Evolutionary conservation across 2,329 filamentous ascomycete species (phyloP).

Genomic region (Paecilomyces variotii): DNA sequence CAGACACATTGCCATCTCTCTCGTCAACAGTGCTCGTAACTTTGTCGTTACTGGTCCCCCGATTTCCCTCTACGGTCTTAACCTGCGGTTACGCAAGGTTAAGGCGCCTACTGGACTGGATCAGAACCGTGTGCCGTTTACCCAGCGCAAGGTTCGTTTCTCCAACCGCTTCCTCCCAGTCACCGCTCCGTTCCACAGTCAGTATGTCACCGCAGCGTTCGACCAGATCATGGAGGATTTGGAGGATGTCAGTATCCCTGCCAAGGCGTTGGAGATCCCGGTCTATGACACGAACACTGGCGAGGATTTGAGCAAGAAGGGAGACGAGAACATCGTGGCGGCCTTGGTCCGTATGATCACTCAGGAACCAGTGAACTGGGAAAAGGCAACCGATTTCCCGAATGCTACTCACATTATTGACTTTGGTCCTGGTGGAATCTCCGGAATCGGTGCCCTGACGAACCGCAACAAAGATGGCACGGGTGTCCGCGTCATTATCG

Average conservation of each 20-base stretch:
- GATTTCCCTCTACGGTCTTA: slow-evolving; percentile 91
- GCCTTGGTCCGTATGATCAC: slow-evolving; percentile 87
- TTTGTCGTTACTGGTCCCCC: slow-evolving; percentile 95
- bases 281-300: slow-evolving; percentile 89
- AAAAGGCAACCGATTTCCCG: slow-evolving; percentile 85
- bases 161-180: slow-evolving; percentile 96
- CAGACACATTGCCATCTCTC: slow-evolving; percentile 87
- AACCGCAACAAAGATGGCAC: slow-evolving; percentile 99
- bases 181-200: slow-evolving; percentile 96
- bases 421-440: slow-evolving; percentile 94
- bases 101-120: slow-evolving; percentile 97
- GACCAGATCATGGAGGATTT: slow-evolving; percentile 80
- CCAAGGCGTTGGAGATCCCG: slow-evolving; percentile 66
- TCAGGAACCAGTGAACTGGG: slow-evolving; percentile 90
- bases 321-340: slow-evolving; percentile 73
- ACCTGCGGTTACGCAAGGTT: slow-evolving; percentile 88
- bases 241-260: slow-evolving; percentile 69
- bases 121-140: slow-evolving; percentile 88
- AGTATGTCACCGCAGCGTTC: slow-evolving; percentile 77
- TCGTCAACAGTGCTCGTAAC: slow-evolving; percentile 94
- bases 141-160: slow-evolving; percentile 92
- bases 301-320: slow-evolving; percentile 65
- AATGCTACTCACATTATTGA: slow-evolving; percentile 89
- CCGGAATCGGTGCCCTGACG: slow-evolving; percentile 87
- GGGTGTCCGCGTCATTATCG: slow-evolving; percentile 91